Percentiles rank a stretch among this genome's conserved stretches.
phyloP scores from a whole-genome alignment of 2,329 filamentous ascomycete species.

The Claviceps quebecensis region DNA sequence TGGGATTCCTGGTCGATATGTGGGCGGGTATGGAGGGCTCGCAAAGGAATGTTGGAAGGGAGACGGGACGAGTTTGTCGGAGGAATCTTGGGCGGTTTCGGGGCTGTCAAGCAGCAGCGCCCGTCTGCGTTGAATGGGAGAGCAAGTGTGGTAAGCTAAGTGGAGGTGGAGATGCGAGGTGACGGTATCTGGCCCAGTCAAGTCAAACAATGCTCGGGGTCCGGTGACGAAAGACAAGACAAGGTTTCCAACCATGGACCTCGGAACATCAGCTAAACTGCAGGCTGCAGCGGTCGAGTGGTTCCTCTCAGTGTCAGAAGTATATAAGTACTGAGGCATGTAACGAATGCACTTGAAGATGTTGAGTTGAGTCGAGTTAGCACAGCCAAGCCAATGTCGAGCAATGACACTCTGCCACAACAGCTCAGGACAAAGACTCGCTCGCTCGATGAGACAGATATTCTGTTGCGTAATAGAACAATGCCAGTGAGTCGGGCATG shows the following conservation, averaged over 20 bases:
- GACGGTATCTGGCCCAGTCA: slow-evolving; percentile 13
- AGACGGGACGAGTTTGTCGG: slow-evolving; percentile 52
- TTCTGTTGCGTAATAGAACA: background rate
- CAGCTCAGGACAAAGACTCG: background rate
- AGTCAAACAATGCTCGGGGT: slow-evolving; percentile 16
- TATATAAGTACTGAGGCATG: background rate
- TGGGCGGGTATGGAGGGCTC: slow-evolving; percentile 44
- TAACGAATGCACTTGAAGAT: background rate
- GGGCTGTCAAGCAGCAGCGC: slow-evolving; percentile 70
- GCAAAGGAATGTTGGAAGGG: slow-evolving; percentile 76
- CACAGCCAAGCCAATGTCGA: background rate
- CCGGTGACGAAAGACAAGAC: slow-evolving; percentile 15
- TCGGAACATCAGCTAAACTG: background rate
- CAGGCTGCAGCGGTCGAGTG: slow-evolving; percentile 3
- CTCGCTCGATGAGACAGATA: background rate
- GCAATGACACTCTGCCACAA: background rate
- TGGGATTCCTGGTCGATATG: slow-evolving; percentile 26
- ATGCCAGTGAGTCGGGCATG: background rate
- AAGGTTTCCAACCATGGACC: slow-evolving; percentile 7
- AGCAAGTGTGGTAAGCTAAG: slow-evolving; percentile 19
- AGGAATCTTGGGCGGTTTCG: slow-evolving; percentile 72
- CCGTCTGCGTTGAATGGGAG: slow-evolving; percentile 34
- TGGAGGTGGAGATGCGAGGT: slow-evolving; percentile 8
- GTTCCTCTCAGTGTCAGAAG: background rate
- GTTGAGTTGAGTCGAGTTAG: background rate